Percentiles rank a stretch among this genome's conserved stretches.
Evolutionary conservation across 805 yeast genomes (phyloP).

Genomic region (Millerozyma acaciae): DNA sequence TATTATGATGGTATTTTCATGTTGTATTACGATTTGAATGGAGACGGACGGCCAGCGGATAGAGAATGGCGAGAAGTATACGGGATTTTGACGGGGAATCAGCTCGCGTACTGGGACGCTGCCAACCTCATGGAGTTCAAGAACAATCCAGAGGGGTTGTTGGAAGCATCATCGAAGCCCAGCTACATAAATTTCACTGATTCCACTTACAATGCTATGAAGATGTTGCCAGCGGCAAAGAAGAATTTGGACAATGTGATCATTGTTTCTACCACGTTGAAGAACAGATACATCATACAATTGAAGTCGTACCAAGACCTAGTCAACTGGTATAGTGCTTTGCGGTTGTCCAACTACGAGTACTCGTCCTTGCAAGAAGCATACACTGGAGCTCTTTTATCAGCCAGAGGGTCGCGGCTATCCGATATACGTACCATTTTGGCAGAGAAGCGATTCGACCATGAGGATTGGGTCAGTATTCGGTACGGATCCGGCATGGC

Average conservation of each 20-base stretch:
- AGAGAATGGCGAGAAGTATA: constrained; percentile 90
- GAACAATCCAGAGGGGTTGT: constrained; percentile 50
- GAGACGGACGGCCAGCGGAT: constrained; percentile 83
- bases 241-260: constrained; percentile 69
- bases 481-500: constrained; percentile 98
- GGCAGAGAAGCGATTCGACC: constrained; percentile 78
- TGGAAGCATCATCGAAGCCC: constrained; percentile 68
- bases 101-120: constrained; percentile 90
- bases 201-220: constrained; percentile 74
- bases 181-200: constrained; percentile 88
- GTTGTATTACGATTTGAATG: constrained; percentile 67
- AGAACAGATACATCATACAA: constrained; percentile 82
- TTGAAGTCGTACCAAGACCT: constrained; percentile 62
- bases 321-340: constrained; percentile 76
- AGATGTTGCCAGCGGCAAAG: constrained; percentile 59
- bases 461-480: constrained; percentile 93
- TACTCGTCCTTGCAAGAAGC: constrained; percentile 86
- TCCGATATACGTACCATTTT: constrained; percentile 83
- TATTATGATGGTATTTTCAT: constrained; percentile 74
- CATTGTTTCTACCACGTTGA: constrained; percentile 88
- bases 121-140: constrained; percentile 53
- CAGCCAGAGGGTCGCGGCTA: constrained; percentile 84
- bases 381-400: constrained; percentile 88
- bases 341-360: constrained; percentile 78
- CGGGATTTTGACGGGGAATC: constrained; percentile 87